phyloP scores from a whole-genome alignment of 2,329 filamentous ascomycete species.

The Rhinocladiella mackenziei region DNA sequence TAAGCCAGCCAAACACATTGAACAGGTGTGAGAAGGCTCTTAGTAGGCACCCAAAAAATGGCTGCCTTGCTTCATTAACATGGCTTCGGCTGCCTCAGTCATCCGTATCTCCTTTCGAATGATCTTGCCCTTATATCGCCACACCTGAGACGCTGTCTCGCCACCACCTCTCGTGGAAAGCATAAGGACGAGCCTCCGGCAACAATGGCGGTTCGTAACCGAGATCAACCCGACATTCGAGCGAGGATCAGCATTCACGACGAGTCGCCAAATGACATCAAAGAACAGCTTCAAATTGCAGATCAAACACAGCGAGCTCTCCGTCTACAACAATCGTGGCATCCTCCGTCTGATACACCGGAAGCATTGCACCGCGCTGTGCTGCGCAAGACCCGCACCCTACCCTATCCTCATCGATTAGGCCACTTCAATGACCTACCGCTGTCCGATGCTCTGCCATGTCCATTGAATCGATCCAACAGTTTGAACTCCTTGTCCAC shows the following conservation, averaged over 20 bases:
- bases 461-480: constrained; percentile 14
- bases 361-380: constrained; percentile 9
- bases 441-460: constrained; percentile 13
- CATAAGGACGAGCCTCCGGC: background rate
- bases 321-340: constrained; percentile 19
- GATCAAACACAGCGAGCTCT: constrained; percentile 20
- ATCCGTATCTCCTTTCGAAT: constrained; percentile 2
- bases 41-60: constrained; percentile 17
- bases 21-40: constrained; percentile 23
- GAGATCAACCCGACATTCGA: constrained; percentile 19
- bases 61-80: constrained; percentile 7
- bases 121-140: constrained; percentile 7
- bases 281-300: constrained; percentile 16
- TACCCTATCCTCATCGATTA: constrained; percentile 18
- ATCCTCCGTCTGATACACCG: constrained; percentile 9
- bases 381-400: constrained; percentile 16
- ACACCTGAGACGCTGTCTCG: constrained; percentile 13
- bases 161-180: constrained; percentile 10
- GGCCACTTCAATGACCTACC: constrained; percentile 13
- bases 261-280: constrained; percentile 17
- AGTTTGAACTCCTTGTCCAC: constrained; percentile 26
- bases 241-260: constrained; percentile 23
- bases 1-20: constrained; percentile 16
- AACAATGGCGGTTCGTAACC: constrained; percentile 17
- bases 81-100: constrained; percentile 20